Percentiles rank a stretch among this genome's conserved stretches.
Conservation (phyloP, 2,329 filamentous ascomycete species). For the Fusarium guadeloupense region DNA sequence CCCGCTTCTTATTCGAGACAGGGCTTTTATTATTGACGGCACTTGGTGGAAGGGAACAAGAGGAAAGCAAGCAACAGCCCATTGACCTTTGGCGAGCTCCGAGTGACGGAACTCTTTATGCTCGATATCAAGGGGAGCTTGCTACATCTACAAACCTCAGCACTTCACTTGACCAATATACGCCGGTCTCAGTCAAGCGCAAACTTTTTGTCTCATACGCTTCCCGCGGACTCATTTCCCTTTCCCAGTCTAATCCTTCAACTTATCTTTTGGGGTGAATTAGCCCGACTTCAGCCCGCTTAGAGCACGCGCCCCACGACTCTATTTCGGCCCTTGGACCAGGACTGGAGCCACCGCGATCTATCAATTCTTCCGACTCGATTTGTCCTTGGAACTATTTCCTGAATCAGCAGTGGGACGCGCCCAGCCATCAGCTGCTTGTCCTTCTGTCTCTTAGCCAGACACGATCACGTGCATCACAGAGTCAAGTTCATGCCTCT, state of each 20-base stretch:
- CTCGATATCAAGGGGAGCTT: constrained; percentile 1
- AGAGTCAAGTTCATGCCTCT: constrained; percentile 6
- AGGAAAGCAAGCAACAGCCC: constrained; percentile 8
- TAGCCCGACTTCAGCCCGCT: constrained; percentile 29
- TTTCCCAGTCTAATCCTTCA: constrained; percentile 21
- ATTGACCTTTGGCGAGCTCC: constrained; percentile 15
- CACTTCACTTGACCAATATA: constrained; percentile 9
- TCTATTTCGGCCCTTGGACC: constrained; percentile 36
- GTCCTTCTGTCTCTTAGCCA: not conserved
- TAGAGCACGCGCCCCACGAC: constrained; percentile 35
- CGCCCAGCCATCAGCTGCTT: constrained; percentile 1
- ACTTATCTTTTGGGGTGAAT: constrained; percentile 15
- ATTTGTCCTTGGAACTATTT: constrained; percentile 15
- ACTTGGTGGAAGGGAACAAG: constrained; percentile 9
- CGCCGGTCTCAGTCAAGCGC: constrained; percentile 10
- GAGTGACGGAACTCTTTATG: constrained; percentile 18
- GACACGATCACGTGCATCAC: constrained; percentile 14
- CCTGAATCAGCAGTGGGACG: constrained; percentile 21
- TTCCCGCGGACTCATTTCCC: constrained; percentile 28
- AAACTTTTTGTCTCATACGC: constrained; percentile 17
- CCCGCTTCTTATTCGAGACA: constrained; percentile 32
- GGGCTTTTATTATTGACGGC: constrained; percentile 24
- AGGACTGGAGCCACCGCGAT: constrained; percentile 30
- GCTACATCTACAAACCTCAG: constrained; percentile 1
- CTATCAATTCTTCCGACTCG: constrained; percentile 24